Evolutionary conservation across 2,329 filamentous ascomycete genomes (phyloP).

Genomic region (Leptosphaerulina australis): DNA sequence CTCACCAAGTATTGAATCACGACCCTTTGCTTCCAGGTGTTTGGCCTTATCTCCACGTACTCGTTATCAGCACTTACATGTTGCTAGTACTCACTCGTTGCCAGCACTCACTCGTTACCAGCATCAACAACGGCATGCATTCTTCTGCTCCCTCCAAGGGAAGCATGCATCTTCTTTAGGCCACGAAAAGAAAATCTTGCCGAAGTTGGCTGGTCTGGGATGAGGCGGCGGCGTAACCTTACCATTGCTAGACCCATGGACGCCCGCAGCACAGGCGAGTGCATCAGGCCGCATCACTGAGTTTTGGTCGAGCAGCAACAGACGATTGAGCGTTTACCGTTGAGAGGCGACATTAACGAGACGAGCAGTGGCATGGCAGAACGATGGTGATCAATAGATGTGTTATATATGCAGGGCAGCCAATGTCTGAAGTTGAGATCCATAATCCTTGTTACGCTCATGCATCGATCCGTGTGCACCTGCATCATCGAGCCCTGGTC

Average conservation of each 20-base stretch:
- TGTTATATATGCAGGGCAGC: background rate
- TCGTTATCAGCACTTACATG: too few relatives aligned
- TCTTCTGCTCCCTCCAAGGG: background rate
- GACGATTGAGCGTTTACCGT: background rate
- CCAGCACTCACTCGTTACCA: too few relatives aligned
- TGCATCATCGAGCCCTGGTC: slow-evolving; percentile 4
- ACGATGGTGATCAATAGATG: background rate
- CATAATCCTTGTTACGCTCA: slow-evolving; percentile 4
- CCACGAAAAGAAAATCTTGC: background rate
- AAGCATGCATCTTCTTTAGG: slow-evolving; percentile 6
- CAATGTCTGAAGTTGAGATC: background rate
- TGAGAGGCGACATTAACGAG: background rate
- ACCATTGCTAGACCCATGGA: slow-evolving; percentile 3
- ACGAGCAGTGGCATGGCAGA: background rate
- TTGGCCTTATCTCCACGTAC: too few relatives aligned
- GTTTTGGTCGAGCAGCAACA: slow-evolving; percentile 2
- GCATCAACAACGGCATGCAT: too few relatives aligned
- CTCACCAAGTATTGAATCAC: background rate
- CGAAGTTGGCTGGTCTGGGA: slow-evolving; percentile 2
- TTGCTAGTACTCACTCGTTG: too few relatives aligned
- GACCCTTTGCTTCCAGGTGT: background rate
- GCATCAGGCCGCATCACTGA: background rate
- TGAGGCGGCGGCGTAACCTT: slow-evolving; percentile 14
- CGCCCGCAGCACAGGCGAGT: background rate
- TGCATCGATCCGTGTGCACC: slow-evolving; percentile 6